Base-by-base conservation (phyloP, 176 grass and related monocot genomes). In the Cenchrus americanus region DNA sequence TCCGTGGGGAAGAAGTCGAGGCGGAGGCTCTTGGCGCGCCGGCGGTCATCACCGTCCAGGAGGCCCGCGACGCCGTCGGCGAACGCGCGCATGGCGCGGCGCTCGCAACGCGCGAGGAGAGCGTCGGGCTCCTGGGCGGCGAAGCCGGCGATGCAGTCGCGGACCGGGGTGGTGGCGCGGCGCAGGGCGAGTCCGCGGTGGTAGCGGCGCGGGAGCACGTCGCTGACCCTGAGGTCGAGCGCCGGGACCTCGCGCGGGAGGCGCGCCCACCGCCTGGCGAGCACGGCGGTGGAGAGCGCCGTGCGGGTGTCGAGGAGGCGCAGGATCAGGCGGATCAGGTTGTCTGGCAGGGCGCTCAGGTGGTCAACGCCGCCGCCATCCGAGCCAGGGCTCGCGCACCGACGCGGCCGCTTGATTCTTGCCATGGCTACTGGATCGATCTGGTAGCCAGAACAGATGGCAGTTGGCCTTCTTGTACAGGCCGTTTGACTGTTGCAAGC, bases 241-340 rank as follows among this genome's bases (percentile, higher is more conserved):
- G 18, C 8, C 6, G 73, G 52, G 52, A 78, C 52, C 7, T 78
- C 40, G 23, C 63, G 64, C 41, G 24, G 18, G 63, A 85, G 83
- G 8, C 41, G 51, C 11, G 74, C 63, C 73, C 83, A 78, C 17
- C 63, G 74, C 8, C 24, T 30, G 52, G 41, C 44, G 44, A 85
- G 83, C n/a, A 21, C 34, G 50, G 83, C 63, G 11, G 83, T 85
- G 83, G 83, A 22, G 1, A 77, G 62, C 11, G 73, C 50, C 4
- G 62, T 69, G 37, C 83, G 73, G 37, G 83, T 77, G 73, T 85
- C 83, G 8, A 83, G 81, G 46, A 46, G 19, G 21, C 19, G 1
- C 2, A 83, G 46, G 46, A 83, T 10, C 22, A 67, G 73, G 7
- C 17, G 62, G 51, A 85, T 63, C 50, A 85, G 13, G 17, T 58